A percentile compares a stretch with the other conserved stretches of the same genome.
Evolutionary conservation across 1,284 basidiomycete genomes (phyloP).

Genomic region (Ustilago lituana): DNA sequence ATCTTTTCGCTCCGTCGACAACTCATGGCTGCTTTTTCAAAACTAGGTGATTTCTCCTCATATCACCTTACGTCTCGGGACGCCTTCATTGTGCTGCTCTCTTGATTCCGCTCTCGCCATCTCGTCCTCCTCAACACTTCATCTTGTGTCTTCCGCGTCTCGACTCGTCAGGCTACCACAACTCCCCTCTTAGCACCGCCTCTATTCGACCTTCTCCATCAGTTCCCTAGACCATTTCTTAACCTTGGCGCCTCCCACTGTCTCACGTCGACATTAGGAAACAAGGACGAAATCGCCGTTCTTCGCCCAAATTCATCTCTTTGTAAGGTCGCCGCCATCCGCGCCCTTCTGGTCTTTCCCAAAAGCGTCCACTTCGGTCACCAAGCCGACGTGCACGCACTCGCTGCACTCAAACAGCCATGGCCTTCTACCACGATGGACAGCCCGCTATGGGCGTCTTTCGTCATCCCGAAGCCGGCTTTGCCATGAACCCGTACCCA

Average conservation of each 20-base stretch:
- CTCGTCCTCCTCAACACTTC: too few species aligned
- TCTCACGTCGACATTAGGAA: too few species aligned
- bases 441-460: conserved; percentile 16
- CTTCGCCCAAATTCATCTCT: too few species aligned
- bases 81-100: conserved; percentile 56
- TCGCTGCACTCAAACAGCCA: conserved; percentile 1
- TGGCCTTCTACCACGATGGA: conserved; percentile 27
- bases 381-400: conserved; percentile 21
- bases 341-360: conserved; percentile 9
- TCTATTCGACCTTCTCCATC: too few species aligned
- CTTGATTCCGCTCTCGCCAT: not conserved
- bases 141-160: too few species aligned
- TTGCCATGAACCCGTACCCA: conserved; percentile 15
- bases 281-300: too few species aligned
- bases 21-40: conserved; percentile 35
- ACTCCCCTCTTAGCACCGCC: too few species aligned
- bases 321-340: conserved; percentile 2
- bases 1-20: conserved; percentile 4
- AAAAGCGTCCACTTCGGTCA: conserved; percentile 35
- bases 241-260: too few species aligned
- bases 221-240: too few species aligned
- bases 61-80: conserved; percentile 38
- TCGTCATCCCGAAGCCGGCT: conserved; percentile 14
- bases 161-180: too few species aligned
- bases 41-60: conserved; percentile 25